These are phyloP conservation scores for Ustilago nuda DNA, from an alignment of 1,284 basidiomycete genomes.

Conservation along the genomic window DNA sequence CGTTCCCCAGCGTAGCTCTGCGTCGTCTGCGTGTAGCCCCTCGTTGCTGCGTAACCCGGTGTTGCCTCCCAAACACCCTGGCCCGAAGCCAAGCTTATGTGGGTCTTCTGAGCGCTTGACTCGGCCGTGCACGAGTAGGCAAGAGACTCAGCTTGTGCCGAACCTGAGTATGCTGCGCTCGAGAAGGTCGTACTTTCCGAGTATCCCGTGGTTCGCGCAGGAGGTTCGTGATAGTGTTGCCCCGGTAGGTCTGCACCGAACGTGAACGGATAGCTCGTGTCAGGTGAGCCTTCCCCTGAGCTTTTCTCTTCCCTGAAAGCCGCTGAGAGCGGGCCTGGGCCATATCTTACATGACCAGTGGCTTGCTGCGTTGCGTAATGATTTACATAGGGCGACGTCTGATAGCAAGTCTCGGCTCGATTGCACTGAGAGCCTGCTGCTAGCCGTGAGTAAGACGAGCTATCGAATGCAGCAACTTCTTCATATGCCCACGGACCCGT, in stretches of 20 bases:
- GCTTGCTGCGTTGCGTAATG: neutral
- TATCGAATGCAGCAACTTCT: neutral
- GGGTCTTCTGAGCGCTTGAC: neutral
- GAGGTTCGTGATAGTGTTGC: neutral
- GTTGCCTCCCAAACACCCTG: neutral
- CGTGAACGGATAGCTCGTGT: neutral
- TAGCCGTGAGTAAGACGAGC: neutral
- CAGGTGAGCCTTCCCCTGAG: neutral
- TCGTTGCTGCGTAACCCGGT: neutral
- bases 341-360: neutral
- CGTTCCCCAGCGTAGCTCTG: neutral
- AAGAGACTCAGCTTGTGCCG: neutral
- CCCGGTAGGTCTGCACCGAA: neutral
- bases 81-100: neutral
- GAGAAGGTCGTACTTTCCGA: neutral
- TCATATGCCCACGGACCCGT: neutral
- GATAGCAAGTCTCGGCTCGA: neutral
- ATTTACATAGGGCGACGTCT: neutral
- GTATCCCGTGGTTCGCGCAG: neutral
- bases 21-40: neutral
- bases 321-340: neutral
- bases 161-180: neutral
- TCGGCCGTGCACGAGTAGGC: neutral
- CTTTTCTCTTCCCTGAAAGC: neutral
- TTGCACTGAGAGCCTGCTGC: constrained; percentile 1